phyloP scores from a whole-genome alignment of 345 rosid species.

The Pseudoturritis turrita region DNA sequence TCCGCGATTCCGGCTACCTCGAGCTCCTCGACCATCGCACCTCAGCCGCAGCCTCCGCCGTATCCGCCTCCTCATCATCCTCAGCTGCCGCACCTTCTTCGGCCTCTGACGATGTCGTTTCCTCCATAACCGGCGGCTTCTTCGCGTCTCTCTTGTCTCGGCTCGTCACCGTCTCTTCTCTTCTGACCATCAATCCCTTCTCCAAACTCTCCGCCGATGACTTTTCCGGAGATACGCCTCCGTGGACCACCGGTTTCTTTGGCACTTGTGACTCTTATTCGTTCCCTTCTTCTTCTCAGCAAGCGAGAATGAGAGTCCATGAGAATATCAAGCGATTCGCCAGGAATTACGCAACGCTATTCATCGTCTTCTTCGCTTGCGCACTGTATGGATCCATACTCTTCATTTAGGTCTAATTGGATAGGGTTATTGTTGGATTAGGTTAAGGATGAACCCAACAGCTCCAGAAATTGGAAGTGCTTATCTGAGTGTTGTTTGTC shows the following conservation, averaged over 20 bases:
- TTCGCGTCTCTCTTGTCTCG: conserved; percentile 44
- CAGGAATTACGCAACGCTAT: conserved; percentile 69
- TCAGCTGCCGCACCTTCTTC: conserved; percentile 26
- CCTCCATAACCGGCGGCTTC: conserved; percentile 37
- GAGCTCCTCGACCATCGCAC: conserved; percentile 68
- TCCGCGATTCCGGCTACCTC: conserved; percentile 96
- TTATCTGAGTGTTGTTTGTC: not conserved
- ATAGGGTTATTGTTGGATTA: not conserved
- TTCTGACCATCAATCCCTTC: conserved; percentile 71
- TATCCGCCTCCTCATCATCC: conserved; percentile 28
- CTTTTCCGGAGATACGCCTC: conserved; percentile 63
- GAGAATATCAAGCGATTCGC: conserved; percentile 94
- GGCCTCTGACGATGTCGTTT: conserved; percentile 25
- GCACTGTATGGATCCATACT: conserved; percentile 48
- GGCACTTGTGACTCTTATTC: conserved; percentile 70
- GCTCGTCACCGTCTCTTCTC: conserved; percentile 49
- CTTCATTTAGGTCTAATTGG: not conserved
- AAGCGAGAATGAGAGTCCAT: conserved; percentile 71
- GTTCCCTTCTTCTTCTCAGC: conserved; percentile 67
- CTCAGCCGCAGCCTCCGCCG: conserved; percentile 41
- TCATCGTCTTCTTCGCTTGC: conserved; percentile 80
- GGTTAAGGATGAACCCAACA: not conserved
- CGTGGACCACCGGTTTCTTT: conserved; percentile 75
- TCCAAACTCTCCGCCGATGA: conserved; percentile 82
- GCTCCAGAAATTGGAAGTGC: not conserved